These are phyloP conservation scores for Macrophomina pseudophaseolina DNA, from an alignment of 2,329 filamentous ascomycete species.

Conservation along the genomic window DNA sequence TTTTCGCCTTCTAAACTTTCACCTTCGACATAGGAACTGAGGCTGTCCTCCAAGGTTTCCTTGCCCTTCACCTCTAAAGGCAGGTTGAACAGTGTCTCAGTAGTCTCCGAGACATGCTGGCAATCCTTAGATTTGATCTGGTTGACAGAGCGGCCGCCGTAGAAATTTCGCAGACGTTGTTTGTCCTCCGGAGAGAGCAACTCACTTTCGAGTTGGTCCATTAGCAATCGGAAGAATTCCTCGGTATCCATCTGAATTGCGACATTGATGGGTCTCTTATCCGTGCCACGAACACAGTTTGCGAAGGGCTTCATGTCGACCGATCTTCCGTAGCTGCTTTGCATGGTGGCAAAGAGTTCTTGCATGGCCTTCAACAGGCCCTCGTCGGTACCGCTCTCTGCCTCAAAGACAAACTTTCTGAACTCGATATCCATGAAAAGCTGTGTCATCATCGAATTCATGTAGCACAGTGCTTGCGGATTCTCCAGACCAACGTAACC, in stretches of 20 bases:
- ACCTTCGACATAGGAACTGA: conserved; percentile 93
- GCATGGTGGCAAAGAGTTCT: conserved; percentile 81
- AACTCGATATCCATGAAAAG: conserved; percentile 95
- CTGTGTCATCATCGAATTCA: conserved; percentile 93
- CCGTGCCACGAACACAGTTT: conserved; percentile 78
- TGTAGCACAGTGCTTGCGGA: conserved; percentile 93
- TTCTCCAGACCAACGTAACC: conserved; percentile 92
- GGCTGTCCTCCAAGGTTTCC: conserved; percentile 77
- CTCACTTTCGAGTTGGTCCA: conserved; percentile 88
- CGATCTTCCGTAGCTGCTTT: conserved; percentile 75
- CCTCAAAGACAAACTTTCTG: conserved; percentile 76
- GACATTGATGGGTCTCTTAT: conserved; percentile 82
- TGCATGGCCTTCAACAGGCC: conserved; percentile 77
- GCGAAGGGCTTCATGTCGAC: conserved; percentile 77
- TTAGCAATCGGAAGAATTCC: conserved; percentile 93
- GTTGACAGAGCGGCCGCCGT: conserved; percentile 88
- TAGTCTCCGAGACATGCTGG: conserved; percentile 85
- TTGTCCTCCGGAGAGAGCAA: conserved; percentile 72
- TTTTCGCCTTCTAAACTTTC: conserved; percentile 98
- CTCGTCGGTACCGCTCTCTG: conserved; percentile 58
- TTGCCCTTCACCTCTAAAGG: conserved; percentile 98
- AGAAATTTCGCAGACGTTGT: conserved; percentile 78
- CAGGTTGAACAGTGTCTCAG: conserved; percentile 91
- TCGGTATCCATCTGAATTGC: conserved; percentile 97
- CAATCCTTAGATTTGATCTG: conserved; percentile 97